Evolutionary conservation across 352 stramenopile species (phyloP), one percentile per base, ranked within the genome.

Genomic region (Pythium rhizo-oryzae): DNA sequence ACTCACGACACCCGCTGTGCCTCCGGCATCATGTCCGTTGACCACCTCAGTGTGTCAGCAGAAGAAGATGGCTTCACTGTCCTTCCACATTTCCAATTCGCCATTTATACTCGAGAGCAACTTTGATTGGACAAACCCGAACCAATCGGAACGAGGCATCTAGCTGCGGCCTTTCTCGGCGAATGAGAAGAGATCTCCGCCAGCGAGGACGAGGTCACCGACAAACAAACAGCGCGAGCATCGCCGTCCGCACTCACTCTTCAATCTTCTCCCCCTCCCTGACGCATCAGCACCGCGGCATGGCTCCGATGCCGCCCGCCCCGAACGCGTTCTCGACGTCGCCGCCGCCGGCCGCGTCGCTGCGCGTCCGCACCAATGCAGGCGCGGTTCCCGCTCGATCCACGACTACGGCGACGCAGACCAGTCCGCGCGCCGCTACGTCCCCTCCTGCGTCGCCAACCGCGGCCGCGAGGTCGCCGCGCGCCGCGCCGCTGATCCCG

Each of bases 401-500:
- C 7, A 30, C 47, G 11, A 65, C 54, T 11, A 64, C 18, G 1
- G 33, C 28, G n/a, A 70, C 47, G 39, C 33, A 49, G 23, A 64
- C 21, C 1, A 69, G 53, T n/a, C 62, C 64, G 28, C 23, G 43
- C 25, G 3, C 19, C 1, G 21, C 24, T 9, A 43, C 44, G 4
- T 6, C 28, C 28, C 12, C 63, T 25, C 30, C 30, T 16, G 12
- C 33, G 15, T 56, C 33, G 0, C 51, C 62, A 2, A 41, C 51
- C 3, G 33, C 46, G 13, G 28, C 59, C 24, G 28, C 18, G n/a
- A 18, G 28, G 8, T 71, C 65, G 19, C 59, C 59, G n/a, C 50
- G 54, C 15, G 46, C 66, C 7, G 59, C 59, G 21, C 65, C 64
- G 18, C 15, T 66, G n/a, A 72, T 76, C n/a, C 58, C 69, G 24